phyloP scores from a whole-genome alignment of 163 green algal species.

The Smithsoniella earleae region DNA sequence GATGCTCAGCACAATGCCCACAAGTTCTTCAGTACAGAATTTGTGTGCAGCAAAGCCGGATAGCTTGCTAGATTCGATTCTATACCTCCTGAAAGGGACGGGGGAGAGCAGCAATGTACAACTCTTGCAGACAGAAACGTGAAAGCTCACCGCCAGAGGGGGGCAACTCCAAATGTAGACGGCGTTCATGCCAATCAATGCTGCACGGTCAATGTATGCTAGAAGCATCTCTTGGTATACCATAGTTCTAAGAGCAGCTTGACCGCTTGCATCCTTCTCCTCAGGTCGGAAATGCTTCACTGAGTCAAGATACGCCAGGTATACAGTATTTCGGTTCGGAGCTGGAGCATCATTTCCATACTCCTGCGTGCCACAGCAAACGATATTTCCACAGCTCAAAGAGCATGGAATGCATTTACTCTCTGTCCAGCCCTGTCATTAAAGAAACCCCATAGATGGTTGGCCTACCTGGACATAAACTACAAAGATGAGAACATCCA shows the following conservation, averaged over 20 bases:
- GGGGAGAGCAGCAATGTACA: too few species aligned
- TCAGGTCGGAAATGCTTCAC: slow-evolving; percentile 96
- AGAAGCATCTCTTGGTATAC: slow-evolving; percentile 96
- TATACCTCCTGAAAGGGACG: too few species aligned
- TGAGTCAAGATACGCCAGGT: slow-evolving; percentile 94
- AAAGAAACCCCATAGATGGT: too few species aligned
- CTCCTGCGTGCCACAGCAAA: too few species aligned
- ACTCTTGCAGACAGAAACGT: too few species aligned
- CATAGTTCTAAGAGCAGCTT: slow-evolving; percentile 69
- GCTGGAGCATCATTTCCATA: slow-evolving; percentile 65
- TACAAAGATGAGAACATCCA: slow-evolving; percentile 90
- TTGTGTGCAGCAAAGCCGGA: too few species aligned
- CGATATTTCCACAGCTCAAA: too few species aligned
- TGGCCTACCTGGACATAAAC: slow-evolving; percentile 71
- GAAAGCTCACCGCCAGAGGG: slow-evolving; percentile 66
- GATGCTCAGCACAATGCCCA: too few species aligned
- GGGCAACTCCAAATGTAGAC: slow-evolving; percentile 99
- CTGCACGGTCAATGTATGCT: slow-evolving; percentile 81
- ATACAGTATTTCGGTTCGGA: slow-evolving; percentile 81
- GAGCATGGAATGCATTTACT: too few species aligned
- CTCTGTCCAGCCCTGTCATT: too few species aligned
- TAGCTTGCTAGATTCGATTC: too few species aligned
- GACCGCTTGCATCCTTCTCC: slow-evolving; percentile 36
- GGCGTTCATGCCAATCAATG: slow-evolving; percentile 71
- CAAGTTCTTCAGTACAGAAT: too few species aligned